Percentiles rank a stretch among this genome's conserved stretches.
These are phyloP conservation scores for Umbellularia californica DNA, from an alignment of 164 flowering plant species.

Conservation along the genomic window DNA sequence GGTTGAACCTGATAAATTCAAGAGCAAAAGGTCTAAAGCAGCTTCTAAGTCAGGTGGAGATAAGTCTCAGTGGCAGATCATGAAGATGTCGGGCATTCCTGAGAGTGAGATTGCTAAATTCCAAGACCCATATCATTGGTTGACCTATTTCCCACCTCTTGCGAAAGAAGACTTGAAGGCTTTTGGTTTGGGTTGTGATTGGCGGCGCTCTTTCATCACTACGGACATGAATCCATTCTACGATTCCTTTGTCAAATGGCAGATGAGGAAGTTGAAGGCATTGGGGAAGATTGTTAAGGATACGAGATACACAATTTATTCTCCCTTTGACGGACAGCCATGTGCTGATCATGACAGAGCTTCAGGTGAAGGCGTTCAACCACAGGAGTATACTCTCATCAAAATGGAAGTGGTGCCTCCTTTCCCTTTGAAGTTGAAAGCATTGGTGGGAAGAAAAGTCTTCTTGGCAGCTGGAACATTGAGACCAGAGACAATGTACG, in stretches of 20 bases:
- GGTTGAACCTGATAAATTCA: conserved; percentile 48
- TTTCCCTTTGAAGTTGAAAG: conserved; percentile 52
- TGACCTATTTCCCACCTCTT: conserved; percentile 66
- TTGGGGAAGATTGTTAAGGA: conserved; percentile 85
- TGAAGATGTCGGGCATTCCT: conserved; percentile 69
- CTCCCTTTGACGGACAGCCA: conserved; percentile 88
- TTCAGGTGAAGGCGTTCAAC: conserved; percentile 86
- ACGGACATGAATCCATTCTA: conserved; percentile 77
- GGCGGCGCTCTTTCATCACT: conserved; percentile 87
- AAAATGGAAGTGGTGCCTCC: conserved; percentile 88
- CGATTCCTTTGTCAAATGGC: conserved; percentile 86
- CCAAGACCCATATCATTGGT: conserved; percentile 70
- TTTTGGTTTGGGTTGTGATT: conserved; percentile 87
- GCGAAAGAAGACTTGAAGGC: conserved; percentile 80
- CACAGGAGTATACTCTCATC: conserved; percentile 84
- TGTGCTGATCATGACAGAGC: conserved; percentile 97
- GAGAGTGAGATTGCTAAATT: conserved; percentile 71
- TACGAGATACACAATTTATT: conserved; percentile 64
- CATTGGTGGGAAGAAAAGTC: conserved; percentile 72
- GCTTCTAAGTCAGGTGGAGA: conserved; percentile 50
- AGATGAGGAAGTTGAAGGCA: conserved; percentile 73
- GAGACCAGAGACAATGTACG: conserved; percentile 96
- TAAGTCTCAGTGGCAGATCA: conserved; percentile 65
- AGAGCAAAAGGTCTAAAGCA: conserved; percentile 69
- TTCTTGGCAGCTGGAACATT: conserved; percentile 83